phyloP scores from a whole-genome alignment of 2,329 filamentous ascomycete genomes.

The Alternaria gaisen region DNA sequence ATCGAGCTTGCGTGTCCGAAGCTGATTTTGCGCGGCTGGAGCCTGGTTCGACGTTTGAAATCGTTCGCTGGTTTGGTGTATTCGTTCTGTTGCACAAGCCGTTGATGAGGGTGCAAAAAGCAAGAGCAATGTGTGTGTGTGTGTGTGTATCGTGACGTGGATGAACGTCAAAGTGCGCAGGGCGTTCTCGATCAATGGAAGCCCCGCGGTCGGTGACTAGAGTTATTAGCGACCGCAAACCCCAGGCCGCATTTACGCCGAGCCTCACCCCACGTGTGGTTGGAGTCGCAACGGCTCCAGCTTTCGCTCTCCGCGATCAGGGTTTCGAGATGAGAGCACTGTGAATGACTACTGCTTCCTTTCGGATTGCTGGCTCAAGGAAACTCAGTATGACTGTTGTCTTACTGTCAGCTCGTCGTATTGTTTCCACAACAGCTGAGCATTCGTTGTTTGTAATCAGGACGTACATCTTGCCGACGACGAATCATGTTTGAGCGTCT shows the following conservation, averaged over 20 bases:
- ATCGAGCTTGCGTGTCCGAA: constrained; percentile 17
- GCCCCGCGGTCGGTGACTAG: constrained; percentile 30
- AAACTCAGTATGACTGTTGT: neutral
- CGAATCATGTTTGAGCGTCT: neutral
- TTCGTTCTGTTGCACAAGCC: neutral
- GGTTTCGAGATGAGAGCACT: neutral
- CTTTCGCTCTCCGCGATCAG: neutral
- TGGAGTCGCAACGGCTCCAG: constrained; percentile 1
- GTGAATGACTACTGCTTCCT: neutral
- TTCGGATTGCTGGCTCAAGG: neutral
- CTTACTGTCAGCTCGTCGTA: neutral
- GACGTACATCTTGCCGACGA: neutral
- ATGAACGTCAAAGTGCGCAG: constrained; percentile 15
- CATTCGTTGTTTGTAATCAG: constrained; percentile 5
- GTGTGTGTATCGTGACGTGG: constrained; percentile 30
- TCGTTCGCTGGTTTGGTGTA: neutral
- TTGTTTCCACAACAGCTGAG: neutral
- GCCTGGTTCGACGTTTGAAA: neutral
- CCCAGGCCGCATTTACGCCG: constrained; percentile 15
- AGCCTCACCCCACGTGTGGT: constrained; percentile 14
- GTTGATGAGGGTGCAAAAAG: constrained; percentile 9
- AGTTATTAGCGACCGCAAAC: constrained; percentile 22
- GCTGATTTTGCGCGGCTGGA: constrained; percentile 1
- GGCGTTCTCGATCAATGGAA: constrained; percentile 14
- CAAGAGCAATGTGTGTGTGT: constrained; percentile 18